Evolutionary conservation across 768 basidiomycete genomes (phyloP), one percentile per base, ranked within the genome.

Genomic region (Termitomyces sp.): DNA sequence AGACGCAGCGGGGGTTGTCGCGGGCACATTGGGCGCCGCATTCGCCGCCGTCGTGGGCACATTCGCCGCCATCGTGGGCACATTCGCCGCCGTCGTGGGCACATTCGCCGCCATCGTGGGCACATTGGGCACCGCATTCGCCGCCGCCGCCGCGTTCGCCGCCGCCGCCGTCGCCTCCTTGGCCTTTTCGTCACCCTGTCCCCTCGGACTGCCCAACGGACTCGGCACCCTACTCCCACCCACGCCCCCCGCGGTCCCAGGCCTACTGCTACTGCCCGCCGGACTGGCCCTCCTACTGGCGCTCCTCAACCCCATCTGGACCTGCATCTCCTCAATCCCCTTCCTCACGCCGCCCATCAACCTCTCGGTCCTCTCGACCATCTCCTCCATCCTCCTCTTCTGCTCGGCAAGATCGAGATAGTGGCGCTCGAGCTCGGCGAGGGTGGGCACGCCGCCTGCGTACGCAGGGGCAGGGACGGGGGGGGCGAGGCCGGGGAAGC

Each of bases 251-350:
- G 32, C 54, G 14, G 21, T 49, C 8, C 56, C 32, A 7, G 49
- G 51, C 30, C 52, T 27, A 14, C 42, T n/a, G n/a, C n/a, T 43
- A 1, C 39, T 27, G 27, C n/a, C 27, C 7, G 51, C 51, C 41
- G 53, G 61, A 42, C 63, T 63, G 41, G 45, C 58, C 41, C 61
- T 56, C 54, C 66, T 62, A n/a, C 70, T 57, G 42, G 78, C 62
- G 17, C 39, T 25, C 35, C 45, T 52, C 40, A 59, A 35, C 53
- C 48, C 55, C 37, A 59, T 54, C 54, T 62, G 64, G 25, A 69
- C 78, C 62, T 81, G 75, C 81, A 89, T 84, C 67, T 92, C 89
- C 54, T 91, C 90, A 63, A 93, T 74, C 23, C 84, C 87, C 61
- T 84, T 79, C 75, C 84, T 84, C 66, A 93, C 73, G 23, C 84